Percentiles rank a stretch among this genome's conserved stretches.
Conservation (phyloP, 306 rosid species). For the Delonix regia region DNA sequence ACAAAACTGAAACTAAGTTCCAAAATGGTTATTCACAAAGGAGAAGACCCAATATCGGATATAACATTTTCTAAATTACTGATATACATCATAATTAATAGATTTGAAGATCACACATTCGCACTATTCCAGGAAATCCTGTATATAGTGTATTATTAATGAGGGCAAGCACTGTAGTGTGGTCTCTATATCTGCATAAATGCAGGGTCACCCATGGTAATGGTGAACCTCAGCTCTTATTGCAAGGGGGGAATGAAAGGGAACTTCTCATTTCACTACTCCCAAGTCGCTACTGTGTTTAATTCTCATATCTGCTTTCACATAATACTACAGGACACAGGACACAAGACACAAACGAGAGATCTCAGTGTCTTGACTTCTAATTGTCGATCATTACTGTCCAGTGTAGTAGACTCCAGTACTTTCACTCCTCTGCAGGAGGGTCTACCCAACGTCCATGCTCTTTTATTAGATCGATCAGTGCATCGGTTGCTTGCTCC, state of each 20-base stretch:
- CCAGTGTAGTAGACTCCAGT: background rate
- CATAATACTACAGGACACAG: background rate
- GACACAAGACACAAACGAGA: no score
- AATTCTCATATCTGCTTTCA: background rate
- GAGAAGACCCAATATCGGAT: background rate
- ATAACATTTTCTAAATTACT: background rate
- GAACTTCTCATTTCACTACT: background rate
- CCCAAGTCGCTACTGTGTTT: background rate
- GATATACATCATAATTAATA: background rate
- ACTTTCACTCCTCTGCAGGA: conserved; percentile 65
- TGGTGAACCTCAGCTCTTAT: background rate
- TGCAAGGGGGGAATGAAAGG: background rate
- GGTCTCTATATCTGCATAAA: background rate
- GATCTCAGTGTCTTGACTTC: background rate
- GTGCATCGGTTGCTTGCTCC: conserved; percentile 90
- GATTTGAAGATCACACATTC: background rate
- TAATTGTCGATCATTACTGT: background rate
- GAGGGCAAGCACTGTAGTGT: background rate
- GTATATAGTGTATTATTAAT: background rate
- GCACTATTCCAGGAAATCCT: background rate
- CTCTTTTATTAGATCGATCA: conserved; percentile 90
- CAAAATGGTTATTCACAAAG: background rate
- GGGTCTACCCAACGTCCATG: conserved; percentile 97
- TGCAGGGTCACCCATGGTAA: background rate
- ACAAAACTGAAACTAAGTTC: no score